A percentile compares a stretch with the other conserved stretches of the same genome.
Conservation (phyloP, 345 rosid species). For the Sonneratia caseolaris region DNA sequence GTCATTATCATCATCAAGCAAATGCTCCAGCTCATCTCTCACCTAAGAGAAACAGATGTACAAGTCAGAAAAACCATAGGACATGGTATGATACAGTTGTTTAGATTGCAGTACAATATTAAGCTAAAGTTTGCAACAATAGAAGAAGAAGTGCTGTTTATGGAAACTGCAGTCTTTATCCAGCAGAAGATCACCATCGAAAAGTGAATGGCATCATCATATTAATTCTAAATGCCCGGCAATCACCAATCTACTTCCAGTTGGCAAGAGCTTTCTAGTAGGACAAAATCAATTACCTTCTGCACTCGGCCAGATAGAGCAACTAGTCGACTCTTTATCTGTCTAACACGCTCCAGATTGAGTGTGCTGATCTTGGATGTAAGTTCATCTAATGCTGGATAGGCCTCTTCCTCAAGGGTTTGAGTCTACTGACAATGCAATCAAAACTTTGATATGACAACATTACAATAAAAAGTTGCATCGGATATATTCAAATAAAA, state of each 20-base stretch:
- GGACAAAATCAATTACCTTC: constrained; percentile 34
- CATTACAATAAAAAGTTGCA: neutral
- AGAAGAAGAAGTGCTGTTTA: neutral
- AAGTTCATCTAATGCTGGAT: constrained; percentile 72
- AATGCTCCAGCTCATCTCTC: constrained; percentile 50
- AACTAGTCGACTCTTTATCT: constrained; percentile 69
- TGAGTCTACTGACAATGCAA: constrained; percentile 23
- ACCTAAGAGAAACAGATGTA: constrained; percentile 21
- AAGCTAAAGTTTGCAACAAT: neutral
- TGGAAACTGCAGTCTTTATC: neutral
- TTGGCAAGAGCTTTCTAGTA: neutral
- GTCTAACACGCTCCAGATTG: constrained; percentile 63
- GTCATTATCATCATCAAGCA: constrained; percentile 51
- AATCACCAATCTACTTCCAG: neutral
- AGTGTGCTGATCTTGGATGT: constrained; percentile 73
- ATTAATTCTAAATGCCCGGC: too few species aligned
- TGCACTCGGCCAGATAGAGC: constrained; percentile 64
- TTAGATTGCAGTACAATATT: neutral
- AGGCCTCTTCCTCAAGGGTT: constrained; percentile 65
- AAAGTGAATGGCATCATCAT: neutral
- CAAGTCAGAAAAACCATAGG: neutral
- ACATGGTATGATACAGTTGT: neutral
- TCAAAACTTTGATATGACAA: neutral
- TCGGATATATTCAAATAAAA: neutral
- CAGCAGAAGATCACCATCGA: neutral